Evolutionary conservation across 176 grass and related monocot species (phyloP), one percentile per base, ranked within the genome.

Genomic region (Oryza meyeriana): DNA sequence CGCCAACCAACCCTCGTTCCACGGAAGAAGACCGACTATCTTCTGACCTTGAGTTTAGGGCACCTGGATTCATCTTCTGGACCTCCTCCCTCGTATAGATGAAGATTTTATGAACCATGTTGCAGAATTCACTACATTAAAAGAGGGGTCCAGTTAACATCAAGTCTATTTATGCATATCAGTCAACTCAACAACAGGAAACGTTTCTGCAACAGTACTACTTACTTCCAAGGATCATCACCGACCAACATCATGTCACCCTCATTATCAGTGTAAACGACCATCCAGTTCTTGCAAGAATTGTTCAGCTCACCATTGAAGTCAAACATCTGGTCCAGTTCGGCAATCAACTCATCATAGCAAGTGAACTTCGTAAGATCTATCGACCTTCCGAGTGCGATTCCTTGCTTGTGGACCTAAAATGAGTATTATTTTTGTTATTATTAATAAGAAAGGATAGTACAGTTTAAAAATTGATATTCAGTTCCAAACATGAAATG

Each of bases 191-290:
- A 86, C 4, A 71, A 8, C 13, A 62, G 16, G 57, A 30, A 25
- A 40, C 42, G 72, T 14, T 72, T 40, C 10, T 50, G n/a, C 0
- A 6, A 7, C 65, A 24, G 34, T n/a, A 26, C 41, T 31, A 82
- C 94, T 74, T 84, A 94, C 94, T 85, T 78, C 94, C 94, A 97
- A 17, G 94, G 92, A 61, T 97, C 94, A 76, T 97, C 94, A 30
- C 94, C 94, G 61, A 92, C 94, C 52, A 97, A 90, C 94, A 97
- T 97, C 88, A 94, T 97, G 71, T 97, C 94, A 25, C 90, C 92
- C 65, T 97, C 94, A 62, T 81, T 89, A 55, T 97, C 94, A 25
- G 90, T 97, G 71, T 92, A 97, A 11, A 97, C 94, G 22, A 97
- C 81, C 77, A 89, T 66, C 94, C 94, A 97, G 27, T 89, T 92